Evolutionary conservation across 768 basidiomycete genomes (phyloP).

Genomic region (Leccinum aurantiacum): DNA sequence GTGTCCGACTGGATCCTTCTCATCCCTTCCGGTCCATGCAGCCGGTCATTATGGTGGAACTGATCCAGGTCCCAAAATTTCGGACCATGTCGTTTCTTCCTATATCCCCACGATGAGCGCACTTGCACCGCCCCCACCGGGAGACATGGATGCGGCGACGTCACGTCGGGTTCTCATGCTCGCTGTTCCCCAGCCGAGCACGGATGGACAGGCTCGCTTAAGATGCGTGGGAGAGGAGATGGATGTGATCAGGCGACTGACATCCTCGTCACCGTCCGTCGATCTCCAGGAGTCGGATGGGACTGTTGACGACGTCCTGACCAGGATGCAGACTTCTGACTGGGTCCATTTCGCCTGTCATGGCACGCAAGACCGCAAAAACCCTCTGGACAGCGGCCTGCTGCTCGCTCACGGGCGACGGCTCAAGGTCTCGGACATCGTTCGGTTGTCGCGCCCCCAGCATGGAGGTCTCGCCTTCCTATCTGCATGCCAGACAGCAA

Average conservation of each 20-base stretch:
- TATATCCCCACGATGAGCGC: slow-evolving; percentile 31
- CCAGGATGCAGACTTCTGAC: neutral
- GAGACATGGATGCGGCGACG: neutral
- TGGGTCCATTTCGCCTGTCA: neutral
- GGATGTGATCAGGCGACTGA: slow-evolving; percentile 18
- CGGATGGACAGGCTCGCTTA: slow-evolving; percentile 10
- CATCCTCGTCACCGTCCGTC: neutral
- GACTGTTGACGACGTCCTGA: neutral
- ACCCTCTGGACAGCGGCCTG: slow-evolving; percentile 26
- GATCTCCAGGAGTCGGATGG: neutral
- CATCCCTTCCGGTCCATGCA: neutral
- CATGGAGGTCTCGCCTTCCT: slow-evolving; percentile 28
- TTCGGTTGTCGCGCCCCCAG: slow-evolving; percentile 5
- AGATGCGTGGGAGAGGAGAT: slow-evolving; percentile 8
- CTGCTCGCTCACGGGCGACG: slow-evolving; percentile 3
- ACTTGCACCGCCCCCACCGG: slow-evolving; percentile 1
- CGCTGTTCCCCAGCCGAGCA: slow-evolving; percentile 13
- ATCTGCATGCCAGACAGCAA: neutral
- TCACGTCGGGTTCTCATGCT: slow-evolving; percentile 4
- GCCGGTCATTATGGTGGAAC: neutral
- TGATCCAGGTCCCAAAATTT: neutral
- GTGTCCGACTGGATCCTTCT: neutral
- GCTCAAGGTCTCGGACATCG: neutral
- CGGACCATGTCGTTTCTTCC: slow-evolving; percentile 13
- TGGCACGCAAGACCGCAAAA: slow-evolving; percentile 10